phyloP scores from a whole-genome alignment of 345 rosid species.

The Acer negundo region DNA sequence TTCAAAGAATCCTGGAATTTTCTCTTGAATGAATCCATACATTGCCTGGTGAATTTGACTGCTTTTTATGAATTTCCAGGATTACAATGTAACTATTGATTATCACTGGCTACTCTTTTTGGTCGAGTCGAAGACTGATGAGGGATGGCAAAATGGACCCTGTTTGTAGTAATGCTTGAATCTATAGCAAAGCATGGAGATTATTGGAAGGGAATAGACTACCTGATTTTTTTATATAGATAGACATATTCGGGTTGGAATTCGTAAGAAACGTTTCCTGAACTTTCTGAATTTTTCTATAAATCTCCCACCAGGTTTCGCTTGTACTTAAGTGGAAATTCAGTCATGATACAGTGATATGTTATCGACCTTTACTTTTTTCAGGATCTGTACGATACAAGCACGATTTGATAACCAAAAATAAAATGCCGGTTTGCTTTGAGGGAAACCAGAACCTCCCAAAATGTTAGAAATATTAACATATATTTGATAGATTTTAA shows the following conservation, averaged over 20 bases:
- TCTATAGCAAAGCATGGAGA: conserved; percentile 58
- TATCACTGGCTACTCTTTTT: conserved; percentile 63
- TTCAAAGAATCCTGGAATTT: no score
- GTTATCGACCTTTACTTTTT: neutral
- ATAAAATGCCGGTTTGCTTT: no score
- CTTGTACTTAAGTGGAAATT: neutral
- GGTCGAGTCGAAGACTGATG: conserved; percentile 42
- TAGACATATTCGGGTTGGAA: no score
- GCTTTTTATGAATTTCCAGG: conserved; percentile 30
- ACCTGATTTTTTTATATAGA: conserved; percentile 11
- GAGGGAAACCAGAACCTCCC: no score
- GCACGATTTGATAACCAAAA: no score
- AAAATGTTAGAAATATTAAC: no score
- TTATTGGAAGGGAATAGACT: conserved; percentile 51
- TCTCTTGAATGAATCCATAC: neutral
- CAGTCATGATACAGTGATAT: neutral
- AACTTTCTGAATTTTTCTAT: conserved; percentile 46
- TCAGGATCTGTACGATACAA: neutral
- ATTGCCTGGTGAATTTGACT: neutral
- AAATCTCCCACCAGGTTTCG: conserved; percentile 20
- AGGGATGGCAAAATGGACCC: conserved; percentile 47
- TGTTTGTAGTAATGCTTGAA: conserved; percentile 35
- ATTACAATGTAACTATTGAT: conserved; percentile 50
- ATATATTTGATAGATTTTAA: no score
- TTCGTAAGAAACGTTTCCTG: neutral